These are phyloP conservation scores for Alternaria sp. DNA, from an alignment of 2,329 filamentous ascomycete species.

Conservation along the genomic window DNA sequence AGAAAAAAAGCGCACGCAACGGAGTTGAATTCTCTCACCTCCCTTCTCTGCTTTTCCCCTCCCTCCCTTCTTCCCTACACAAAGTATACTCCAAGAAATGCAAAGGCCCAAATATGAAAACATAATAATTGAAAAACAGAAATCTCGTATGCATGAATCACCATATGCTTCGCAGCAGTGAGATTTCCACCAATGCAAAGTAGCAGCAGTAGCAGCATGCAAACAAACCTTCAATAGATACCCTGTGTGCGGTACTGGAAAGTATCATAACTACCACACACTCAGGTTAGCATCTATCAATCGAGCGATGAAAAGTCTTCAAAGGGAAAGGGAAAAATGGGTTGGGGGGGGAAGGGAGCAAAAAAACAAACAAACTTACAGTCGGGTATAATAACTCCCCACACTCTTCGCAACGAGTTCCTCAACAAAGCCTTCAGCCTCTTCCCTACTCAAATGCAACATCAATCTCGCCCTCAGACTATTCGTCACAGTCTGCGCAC, in stretches of 20 bases:
- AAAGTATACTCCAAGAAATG: not conserved
- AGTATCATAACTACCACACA: constrained; percentile 73
- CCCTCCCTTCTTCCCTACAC: not conserved
- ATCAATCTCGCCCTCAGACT: constrained; percentile 78
- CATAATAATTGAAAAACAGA: not conserved
- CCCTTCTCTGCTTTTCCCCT: no score
- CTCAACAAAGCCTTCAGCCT: constrained; percentile 83
- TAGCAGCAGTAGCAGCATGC: not conserved
- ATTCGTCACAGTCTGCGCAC: constrained; percentile 73
- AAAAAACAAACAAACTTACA: constrained; percentile 62
- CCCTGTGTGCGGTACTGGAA: constrained; percentile 89
- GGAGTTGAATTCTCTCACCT: no score
- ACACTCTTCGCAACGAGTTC: constrained; percentile 82
- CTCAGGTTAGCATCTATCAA: constrained; percentile 19
- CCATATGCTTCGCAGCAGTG: not conserved
- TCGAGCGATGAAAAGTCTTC: no score
- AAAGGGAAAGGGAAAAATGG: no score
- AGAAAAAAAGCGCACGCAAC: no score
- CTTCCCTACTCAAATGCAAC: constrained; percentile 81
- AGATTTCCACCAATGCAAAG: not conserved
- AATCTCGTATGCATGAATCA: not conserved
- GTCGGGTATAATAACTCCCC: constrained; percentile 85
- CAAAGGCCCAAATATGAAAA: not conserved
- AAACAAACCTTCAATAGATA: constrained; percentile 69
- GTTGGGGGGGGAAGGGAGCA: no score